Evolutionary conservation across 805 yeast genomes (phyloP).

Genomic region (Candida suzukii): DNA sequence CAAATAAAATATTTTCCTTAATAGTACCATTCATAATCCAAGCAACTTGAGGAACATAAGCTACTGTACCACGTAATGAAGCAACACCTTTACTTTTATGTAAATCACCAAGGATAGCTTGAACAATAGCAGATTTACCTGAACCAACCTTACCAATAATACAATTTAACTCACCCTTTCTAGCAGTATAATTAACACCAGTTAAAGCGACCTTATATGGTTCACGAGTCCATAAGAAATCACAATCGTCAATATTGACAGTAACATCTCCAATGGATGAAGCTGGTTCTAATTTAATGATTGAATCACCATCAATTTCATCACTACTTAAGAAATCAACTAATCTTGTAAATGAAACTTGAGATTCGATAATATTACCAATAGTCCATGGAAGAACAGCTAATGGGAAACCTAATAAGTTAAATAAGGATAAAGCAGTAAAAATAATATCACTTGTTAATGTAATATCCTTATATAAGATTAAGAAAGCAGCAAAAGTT

Average conservation of each 20-base stretch:
- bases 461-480: slow-evolving; percentile 47
- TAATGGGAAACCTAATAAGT: slow-evolving; percentile 83
- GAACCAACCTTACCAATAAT: slow-evolving; percentile 86
- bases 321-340: slow-evolving; percentile 62
- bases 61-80: slow-evolving; percentile 65
- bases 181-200: slow-evolving; percentile 54
- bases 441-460: slow-evolving; percentile 86
- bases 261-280: slow-evolving; percentile 58
- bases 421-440: slow-evolving; percentile 85
- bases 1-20: slow-evolving; percentile 81
- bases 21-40: slow-evolving; percentile 95
- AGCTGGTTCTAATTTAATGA: slow-evolving; percentile 43
- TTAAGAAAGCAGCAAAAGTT: slow-evolving; percentile 74
- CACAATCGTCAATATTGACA: slow-evolving; percentile 55
- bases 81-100: slow-evolving; percentile 71
- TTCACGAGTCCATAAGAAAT: slow-evolving; percentile 72
- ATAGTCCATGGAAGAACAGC: slow-evolving; percentile 90
- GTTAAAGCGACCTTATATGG: slow-evolving; percentile 66
- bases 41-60: slow-evolving; percentile 88
- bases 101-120: slow-evolving; percentile 76
- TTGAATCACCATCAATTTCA: slow-evolving; percentile 71
- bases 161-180: slow-evolving; percentile 75
- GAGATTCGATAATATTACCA: slow-evolving; percentile 80
- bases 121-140: slow-evolving; percentile 81
- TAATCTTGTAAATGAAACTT: slow-evolving; percentile 74